These are phyloP conservation scores for Eimeria tenella DNA, from an alignment of 169 alveolate genomes.

Conservation along the genomic window DNA sequence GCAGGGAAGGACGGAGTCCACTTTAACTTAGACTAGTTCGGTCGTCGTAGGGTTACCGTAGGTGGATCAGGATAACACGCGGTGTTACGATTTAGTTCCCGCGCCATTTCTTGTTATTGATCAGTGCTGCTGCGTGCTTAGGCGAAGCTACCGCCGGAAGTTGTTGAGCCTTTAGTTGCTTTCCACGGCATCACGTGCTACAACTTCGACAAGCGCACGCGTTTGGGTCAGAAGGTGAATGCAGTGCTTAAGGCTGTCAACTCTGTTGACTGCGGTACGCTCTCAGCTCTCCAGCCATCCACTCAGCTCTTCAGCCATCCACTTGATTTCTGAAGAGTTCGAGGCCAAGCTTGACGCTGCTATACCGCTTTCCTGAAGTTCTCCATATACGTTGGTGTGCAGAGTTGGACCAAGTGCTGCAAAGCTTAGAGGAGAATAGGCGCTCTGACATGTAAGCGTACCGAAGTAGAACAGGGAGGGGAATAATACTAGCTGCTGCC, in stretches of 20 bases:
- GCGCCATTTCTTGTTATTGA: not conserved
- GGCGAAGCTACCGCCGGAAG: constrained; percentile 83
- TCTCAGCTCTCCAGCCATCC: no score
- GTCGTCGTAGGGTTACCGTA: no score
- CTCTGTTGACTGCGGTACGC: constrained; percentile 25
- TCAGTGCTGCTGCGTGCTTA: constrained; percentile 15
- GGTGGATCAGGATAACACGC: not conserved
- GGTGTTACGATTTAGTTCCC: not conserved
- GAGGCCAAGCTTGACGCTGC: no score
- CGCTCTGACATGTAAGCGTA: constrained; percentile 59
- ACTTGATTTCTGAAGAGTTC: no score
- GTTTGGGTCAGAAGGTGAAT: constrained; percentile 74
- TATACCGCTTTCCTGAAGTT: no score
- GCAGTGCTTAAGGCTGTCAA: constrained; percentile 57
- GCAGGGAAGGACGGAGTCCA: no score
- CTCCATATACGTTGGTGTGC: not conserved
- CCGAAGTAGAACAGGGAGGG: not conserved
- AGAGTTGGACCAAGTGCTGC: constrained; percentile 47
- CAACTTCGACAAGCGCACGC: constrained; percentile 73
- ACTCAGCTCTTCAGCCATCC: no score
- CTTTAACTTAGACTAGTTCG: not conserved
- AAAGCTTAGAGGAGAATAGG: constrained; percentile 35
- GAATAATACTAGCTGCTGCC: not conserved
- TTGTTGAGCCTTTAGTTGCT: constrained; percentile 81
- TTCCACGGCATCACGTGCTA: constrained; percentile 77